Base-by-base conservation (phyloP, 805 yeast species). In the Suhomyces faveliae region DNA sequence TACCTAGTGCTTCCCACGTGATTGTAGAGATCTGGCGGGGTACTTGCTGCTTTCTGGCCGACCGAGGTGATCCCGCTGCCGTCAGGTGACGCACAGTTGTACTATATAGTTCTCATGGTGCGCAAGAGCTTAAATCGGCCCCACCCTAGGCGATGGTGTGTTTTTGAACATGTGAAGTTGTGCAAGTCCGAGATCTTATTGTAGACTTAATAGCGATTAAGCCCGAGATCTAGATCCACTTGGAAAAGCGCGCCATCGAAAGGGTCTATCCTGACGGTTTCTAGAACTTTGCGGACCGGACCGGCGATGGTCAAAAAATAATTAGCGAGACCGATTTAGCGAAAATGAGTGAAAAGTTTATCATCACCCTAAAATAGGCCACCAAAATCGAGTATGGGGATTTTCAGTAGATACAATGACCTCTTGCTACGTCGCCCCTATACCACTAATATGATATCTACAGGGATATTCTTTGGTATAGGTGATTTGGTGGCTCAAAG, bases 361-460 rank as follows among this genome's bases (percentile, higher is more conserved):
- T 9, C 9, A 15, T n/a, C 3, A 35, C 17, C 22, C 21, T 17
- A 35, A 24, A 24, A 8, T 11, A 8, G 29, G 21, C 21, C 38
- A 35, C 21, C 21, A 12, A 15, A 15, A 8, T 37, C 40, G 20
- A 27, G 19, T 20, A 48, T 49, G 51, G 35, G 30, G 38, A 40
- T 53, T 41, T 55, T 55, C 43, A 47, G 43, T 22, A 13, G 23
- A n/a, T 62, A 62, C 56, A 58, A 61, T 37, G 52, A 43, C 40
- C 56, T 62, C 43, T 65, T 81, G 39, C 63, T 64, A 51, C 66
- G 61, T 30, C 72, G 73, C 49, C 85, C 87, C 3, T 77, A 72
- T 57, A 58, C 71, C 35, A 79, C 84, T 43, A 83, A 82, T 59
- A 77, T 81, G 59, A 42, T 75, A 22, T 70, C 79, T 44, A 79